Base-by-base conservation (phyloP, 2,329 filamentous ascomycete genomes). In the Microcyclospora tardicrescens region DNA sequence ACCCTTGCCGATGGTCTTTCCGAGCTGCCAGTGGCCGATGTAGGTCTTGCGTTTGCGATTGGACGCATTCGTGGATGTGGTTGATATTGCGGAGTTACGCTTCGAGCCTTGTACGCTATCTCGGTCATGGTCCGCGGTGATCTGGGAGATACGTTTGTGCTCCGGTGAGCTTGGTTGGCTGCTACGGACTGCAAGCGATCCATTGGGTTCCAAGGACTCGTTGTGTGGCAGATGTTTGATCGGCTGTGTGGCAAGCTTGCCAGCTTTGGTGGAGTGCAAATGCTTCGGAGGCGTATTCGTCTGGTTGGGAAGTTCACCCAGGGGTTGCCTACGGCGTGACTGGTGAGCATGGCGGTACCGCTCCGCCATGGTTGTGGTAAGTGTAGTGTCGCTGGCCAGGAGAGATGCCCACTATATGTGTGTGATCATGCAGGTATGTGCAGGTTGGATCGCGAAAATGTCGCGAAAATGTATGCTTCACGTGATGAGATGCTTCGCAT, bases 11-110 rank as follows among this genome's bases (percentile, higher is more conserved):
- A 98, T 70, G 1, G 84, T 93, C 58, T 76, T 85, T 6, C 91
- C 91, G 3, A 98, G 66, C 48, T 89, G 79, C 91, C 91, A 98
- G 48, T 89, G 89, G 0, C 91, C 91, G 52, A 98, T 84, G 52
- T 85, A 81, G 10, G 81, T 84, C 45, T 71, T 69, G 5, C 69
- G 65, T 38, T 53, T 57, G 38, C 67, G 69, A 19, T 55, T 57
- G 3, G 67, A 71, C 3, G 68, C 71, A 35, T 68, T 63, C 2
- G 71, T 72, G 5, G 73, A 77, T 1, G 66, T 61, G 2, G 69
- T 72, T 1, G 75, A 77, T 29, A 74, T 63, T 5, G 68, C 63
- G 0, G 72, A 68, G 48, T 67, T 58, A 35, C 67, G 62, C 49
- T 75, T 75, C 16, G 65, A 67, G 19, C 19, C 19, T 24, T 24